Evolutionary conservation across 2,329 filamentous ascomycete species (phyloP), one percentile per base, ranked within the genome.

Genomic region (Fusarium sp.): DNA sequence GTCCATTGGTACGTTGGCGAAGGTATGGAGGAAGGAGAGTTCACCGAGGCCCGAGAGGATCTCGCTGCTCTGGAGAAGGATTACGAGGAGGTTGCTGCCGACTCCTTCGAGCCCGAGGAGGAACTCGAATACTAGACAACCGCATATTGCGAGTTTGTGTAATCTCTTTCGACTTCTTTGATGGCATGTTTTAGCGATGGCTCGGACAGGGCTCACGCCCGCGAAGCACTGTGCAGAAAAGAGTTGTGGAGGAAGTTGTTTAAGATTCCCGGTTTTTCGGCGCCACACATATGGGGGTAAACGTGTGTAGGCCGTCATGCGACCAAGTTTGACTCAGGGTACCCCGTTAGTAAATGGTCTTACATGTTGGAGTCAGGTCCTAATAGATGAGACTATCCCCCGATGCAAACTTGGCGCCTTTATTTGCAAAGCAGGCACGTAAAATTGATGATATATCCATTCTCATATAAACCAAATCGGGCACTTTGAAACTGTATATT

Each of bases 1-100:
- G 96, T 99, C 72, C 96, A 99, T 86, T 99, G 96, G 96, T 99
- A 98, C 78, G 96, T 99, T 80, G 96, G 96, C 86, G 96, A 98
- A 88, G 96, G 96, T 90, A 99, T 99, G 96, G 96, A 99, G 88
- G 96, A 99, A 84, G 96, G 96, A 83, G 96, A 99, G 85, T 99
- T 99, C 89, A 97, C 93, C 60, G 96, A 99, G 88, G 96, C 96
- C 72, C 94, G 96, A 82, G 96, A 99, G 86, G 96, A 99, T 85
- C 86, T 99, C 82, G 96, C 96, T 81, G 96, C 96, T 75, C 89
- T 99, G 70, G 96, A 99, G 89, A 91, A 94, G 75, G 95, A 99
- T 82, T 99, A 99, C 85, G 95, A 97, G 85, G 96, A 99, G 85
- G 92, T 94, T 73, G 92, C 91, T 65, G 87, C 85, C 78, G 92